Conservation (phyloP, 805 yeast species). For the Starmerella asiatica region DNA sequence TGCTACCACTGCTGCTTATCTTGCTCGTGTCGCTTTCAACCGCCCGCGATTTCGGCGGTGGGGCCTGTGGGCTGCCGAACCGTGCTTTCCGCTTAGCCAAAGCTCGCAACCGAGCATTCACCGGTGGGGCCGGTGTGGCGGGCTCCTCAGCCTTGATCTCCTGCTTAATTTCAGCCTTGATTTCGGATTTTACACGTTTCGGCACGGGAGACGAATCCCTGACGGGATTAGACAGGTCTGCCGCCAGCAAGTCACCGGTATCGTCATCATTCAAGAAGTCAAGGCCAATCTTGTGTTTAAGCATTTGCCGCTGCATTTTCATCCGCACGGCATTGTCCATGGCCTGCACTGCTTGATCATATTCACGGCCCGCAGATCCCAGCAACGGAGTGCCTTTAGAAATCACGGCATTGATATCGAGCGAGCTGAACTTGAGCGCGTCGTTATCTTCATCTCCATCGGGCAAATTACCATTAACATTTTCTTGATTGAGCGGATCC, state of each 20-base stretch:
- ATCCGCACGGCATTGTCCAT: slow-evolving; percentile 36
- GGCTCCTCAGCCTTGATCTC: slow-evolving; percentile 10
- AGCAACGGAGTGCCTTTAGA: slow-evolving; percentile 37
- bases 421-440: slow-evolving; percentile 25
- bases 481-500: slow-evolving; percentile 55
- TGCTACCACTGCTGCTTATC: not conserved
- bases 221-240: slow-evolving; percentile 19
- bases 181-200: not conserved
- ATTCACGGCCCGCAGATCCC: slow-evolving; percentile 46
- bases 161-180: slow-evolving; percentile 10
- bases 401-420: slow-evolving; percentile 30
- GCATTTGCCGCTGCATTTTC: slow-evolving; percentile 37
- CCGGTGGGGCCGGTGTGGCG: slow-evolving; percentile 3
- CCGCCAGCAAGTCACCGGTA: slow-evolving; percentile 25
- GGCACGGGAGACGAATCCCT: slow-evolving; percentile 10
- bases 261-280: slow-evolving; percentile 30
- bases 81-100: slow-evolving; percentile 88
- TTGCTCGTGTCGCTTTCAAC: slow-evolving; percentile 9
- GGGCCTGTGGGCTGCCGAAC: slow-evolving; percentile 27
- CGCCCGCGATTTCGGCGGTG: slow-evolving; percentile 21
- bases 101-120: slow-evolving; percentile 62
- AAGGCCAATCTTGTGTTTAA: slow-evolving; percentile 34
- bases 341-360: slow-evolving; percentile 30
- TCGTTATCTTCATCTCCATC: slow-evolving; percentile 6
- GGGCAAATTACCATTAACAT: not conserved